Evolutionary conservation across 495 filamentous ascomycete genomes (phyloP).

Genomic region (Oleoguttula mirabilis): DNA sequence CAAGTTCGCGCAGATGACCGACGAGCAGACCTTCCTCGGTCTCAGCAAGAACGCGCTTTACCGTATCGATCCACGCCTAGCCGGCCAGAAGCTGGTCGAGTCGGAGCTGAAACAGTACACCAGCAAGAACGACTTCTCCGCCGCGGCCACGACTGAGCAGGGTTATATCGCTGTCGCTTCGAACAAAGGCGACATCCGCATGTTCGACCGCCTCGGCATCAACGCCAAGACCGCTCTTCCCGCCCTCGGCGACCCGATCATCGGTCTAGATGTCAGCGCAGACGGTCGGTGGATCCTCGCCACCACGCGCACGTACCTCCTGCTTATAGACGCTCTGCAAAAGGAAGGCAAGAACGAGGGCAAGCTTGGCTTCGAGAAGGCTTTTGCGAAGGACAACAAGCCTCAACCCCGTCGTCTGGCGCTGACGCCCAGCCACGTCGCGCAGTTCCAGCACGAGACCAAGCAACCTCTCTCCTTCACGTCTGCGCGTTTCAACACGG

Average conservation of each 20-base stretch:
- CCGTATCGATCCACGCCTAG: conserved; percentile 82
- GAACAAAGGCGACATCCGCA: conserved; percentile 92
- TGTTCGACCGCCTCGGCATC: conserved; percentile 93
- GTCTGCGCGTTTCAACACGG: conserved; percentile 85
- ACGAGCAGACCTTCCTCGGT: conserved; percentile 88
- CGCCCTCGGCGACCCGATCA: conserved; percentile 87
- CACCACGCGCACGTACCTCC: conserved; percentile 87
- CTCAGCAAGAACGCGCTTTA: conserved; percentile 83
- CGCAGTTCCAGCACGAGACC: conserved; percentile 94
- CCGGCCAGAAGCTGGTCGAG: conserved; percentile 87
- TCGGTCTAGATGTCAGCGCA: conserved; percentile 85
- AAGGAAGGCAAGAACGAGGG: conserved; percentile 92
- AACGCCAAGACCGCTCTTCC: conserved; percentile 96
- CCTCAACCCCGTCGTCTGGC: conserved; percentile 86
- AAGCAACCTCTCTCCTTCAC: conserved; percentile 78
- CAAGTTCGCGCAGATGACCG: conserved; percentile 98
- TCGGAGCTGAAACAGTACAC: conserved; percentile 86
- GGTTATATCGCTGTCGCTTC: conserved; percentile 94
- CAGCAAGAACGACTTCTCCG: conserved; percentile 93
- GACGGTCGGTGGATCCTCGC: conserved; percentile 92
- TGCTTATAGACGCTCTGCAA: conserved; percentile 84
- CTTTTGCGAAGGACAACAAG: conserved; percentile 84
- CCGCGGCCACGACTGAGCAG: conserved; percentile 85
- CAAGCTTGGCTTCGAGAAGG: conserved; percentile 91
- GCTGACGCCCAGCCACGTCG: conserved; percentile 77